Evolutionary conservation across 2,329 filamentous ascomycete species (phyloP), one percentile per base, ranked within the genome.

Genomic region (Fusarium redolens): DNA sequence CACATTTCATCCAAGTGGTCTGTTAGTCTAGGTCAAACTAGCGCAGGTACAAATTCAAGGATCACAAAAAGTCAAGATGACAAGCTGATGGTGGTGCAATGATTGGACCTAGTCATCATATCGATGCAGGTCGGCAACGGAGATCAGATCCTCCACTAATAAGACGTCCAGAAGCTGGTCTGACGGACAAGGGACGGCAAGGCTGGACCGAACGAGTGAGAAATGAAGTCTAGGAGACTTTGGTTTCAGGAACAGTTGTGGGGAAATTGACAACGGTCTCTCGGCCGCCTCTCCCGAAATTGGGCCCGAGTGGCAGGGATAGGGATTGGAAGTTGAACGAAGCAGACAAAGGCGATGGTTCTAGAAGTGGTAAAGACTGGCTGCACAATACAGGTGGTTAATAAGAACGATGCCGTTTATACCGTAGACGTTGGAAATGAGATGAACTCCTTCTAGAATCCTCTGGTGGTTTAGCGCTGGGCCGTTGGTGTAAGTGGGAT

Each of bases 231-330:
- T 45, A 63, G 62, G 54, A 69, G 61, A 48, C 38, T 72, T 52
- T 63, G 52, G 76, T 78, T 78, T 78, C 76, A 77, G 73, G 61
- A 70, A 72, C 70, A 71, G 71, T 66, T 71, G 75, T 75, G 71
- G 74, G 62, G 69, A 71, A 30, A 62, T 48, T 57, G 54, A 48
- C 56, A 68, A 58, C 55, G 38, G 14, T 62, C 60, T 45, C 58
- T 75, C 68, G 70, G 70, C 64, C 47, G 63, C 45, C 41, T 59
- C 57, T 66, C 76, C 66, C 74, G 75, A 77, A 62, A 77, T 77
- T 77, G 68, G 61, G 63, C 48, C 54, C 52, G 63, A 54, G 37
- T n/a, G 30, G 47, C 72, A 74, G 54, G 75, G 28, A 37, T 30
- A 48, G 48, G 70, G 60, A 62, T 61, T 74, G 59, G 51, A 59